These are phyloP conservation scores for Plasmodium gaboni DNA, from an alignment of 169 alveolate species.

Conservation along the genomic window DNA sequence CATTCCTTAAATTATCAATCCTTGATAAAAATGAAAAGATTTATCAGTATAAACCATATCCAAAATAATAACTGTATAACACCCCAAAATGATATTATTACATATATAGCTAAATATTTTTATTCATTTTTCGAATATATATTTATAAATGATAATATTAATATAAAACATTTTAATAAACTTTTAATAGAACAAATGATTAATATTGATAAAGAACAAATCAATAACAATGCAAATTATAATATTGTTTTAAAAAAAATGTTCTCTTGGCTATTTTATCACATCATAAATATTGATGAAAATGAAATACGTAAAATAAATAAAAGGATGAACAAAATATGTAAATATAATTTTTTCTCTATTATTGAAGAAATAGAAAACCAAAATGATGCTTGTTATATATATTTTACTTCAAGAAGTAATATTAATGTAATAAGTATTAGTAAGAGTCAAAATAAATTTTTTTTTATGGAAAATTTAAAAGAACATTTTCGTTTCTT, in stretches of 20 bases:
- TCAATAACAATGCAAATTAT: not conserved
- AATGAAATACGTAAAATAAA: conserved; percentile 2
- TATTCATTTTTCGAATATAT: not conserved
- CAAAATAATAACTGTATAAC: conserved; percentile 12
- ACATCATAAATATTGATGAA: not conserved
- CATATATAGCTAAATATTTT: conserved; percentile 12
- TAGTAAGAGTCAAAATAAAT: conserved; percentile 42
- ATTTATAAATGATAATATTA: not conserved
- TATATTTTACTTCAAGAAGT: conserved; percentile 28
- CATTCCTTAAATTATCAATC: conserved; percentile 55
- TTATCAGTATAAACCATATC: not conserved
- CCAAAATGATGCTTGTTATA: conserved; percentile 30
- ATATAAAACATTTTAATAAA: not conserved
- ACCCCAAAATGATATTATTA: conserved; percentile 11
- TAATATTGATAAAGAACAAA: not conserved
- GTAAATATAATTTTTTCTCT: conserved; percentile 27
- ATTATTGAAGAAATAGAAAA: conserved; percentile 65
- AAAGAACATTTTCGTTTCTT: conserved; percentile 4
- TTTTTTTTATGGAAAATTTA: conserved; percentile 12
- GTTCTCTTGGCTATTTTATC: conserved; percentile 12
- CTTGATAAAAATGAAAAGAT: conserved; percentile 31
- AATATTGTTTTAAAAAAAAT: not conserved
- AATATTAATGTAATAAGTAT: conserved; percentile 60
- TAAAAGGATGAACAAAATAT: conserved; percentile 20
- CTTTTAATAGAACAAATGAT: not conserved